Percentiles rank a stretch among this genome's conserved stretches.
Conservation (phyloP, 2,329 filamentous ascomycete genomes). For the Sphaerulina musiva region DNA sequence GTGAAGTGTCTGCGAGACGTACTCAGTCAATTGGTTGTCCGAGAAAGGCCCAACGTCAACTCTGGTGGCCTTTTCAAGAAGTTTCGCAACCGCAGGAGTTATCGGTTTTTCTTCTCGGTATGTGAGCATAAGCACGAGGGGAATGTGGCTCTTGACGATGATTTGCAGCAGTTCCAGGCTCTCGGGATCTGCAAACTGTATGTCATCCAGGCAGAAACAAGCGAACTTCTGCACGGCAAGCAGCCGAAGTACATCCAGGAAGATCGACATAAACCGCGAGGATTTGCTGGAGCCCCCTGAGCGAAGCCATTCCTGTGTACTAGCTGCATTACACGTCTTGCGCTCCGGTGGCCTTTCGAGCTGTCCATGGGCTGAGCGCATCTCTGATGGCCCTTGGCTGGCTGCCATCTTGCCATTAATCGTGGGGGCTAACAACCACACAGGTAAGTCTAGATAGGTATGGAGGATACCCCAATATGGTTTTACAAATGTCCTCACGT, state of each 20-base stretch:
- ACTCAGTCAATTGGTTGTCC: constrained; percentile 74
- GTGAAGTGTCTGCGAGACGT: constrained; percentile 75
- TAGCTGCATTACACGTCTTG: constrained; percentile 32
- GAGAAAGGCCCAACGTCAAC: constrained; percentile 66
- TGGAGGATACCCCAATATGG: constrained; percentile 55
- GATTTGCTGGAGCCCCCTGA: constrained; percentile 44
- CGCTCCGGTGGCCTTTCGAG: constrained; percentile 13
- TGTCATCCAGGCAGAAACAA: constrained; percentile 79
- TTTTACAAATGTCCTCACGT: constrained; percentile 49
- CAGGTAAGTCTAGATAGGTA: constrained; percentile 55
- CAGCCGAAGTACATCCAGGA: constrained; percentile 75
- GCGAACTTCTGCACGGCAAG: constrained; percentile 80
- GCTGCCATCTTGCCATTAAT: constrained; percentile 20
- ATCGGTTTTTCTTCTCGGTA: constrained; percentile 40
- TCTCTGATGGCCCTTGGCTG: constrained; percentile 1
- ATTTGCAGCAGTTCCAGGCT: constrained; percentile 76
- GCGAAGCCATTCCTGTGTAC: constrained; percentile 41
- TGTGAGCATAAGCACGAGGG: constrained; percentile 75
- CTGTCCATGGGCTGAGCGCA: constrained; percentile 9
- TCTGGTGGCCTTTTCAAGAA: constrained; percentile 50
- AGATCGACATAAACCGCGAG: constrained; percentile 77
- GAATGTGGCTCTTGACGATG: constrained; percentile 70
- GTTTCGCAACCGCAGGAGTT: constrained; percentile 32
- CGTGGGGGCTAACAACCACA: constrained; percentile 51
- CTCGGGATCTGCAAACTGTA: constrained; percentile 86